Conservation (phyloP, 176 grass and related monocot species). For the Phoenix roebelenii region DNA sequence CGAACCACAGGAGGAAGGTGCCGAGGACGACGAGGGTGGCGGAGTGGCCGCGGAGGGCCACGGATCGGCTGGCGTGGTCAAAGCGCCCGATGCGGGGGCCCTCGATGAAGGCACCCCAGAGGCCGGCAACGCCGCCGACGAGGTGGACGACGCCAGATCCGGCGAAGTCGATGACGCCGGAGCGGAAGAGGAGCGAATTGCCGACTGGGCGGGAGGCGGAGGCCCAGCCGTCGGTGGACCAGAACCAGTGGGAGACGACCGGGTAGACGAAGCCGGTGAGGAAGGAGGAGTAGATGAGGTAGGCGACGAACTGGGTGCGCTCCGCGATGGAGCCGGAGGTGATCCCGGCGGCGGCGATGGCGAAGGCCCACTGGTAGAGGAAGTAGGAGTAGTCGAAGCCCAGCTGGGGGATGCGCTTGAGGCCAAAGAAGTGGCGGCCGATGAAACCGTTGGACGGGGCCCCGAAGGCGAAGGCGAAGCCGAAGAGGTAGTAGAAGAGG, state of each 20-base stretch:
- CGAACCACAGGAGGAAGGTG: slow-evolving; percentile 62
- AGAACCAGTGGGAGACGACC: slow-evolving; percentile 37
- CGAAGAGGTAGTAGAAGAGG: slow-evolving; percentile 93
- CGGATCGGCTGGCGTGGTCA: slow-evolving; percentile 46
- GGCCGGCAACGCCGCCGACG: slow-evolving; percentile 52
- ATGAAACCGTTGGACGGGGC: slow-evolving; percentile 72
- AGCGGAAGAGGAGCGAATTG: slow-evolving; percentile 32
- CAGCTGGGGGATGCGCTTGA: slow-evolving; percentile 14
- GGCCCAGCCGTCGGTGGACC: slow-evolving; percentile 34
- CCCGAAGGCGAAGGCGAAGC: slow-evolving; percentile 81
- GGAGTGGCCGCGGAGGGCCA: slow-evolving; percentile 50
- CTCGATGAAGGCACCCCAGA: slow-evolving; percentile 69
- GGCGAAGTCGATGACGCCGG: slow-evolving; percentile 71
- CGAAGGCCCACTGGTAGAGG: slow-evolving; percentile 36
- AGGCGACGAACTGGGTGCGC: slow-evolving; percentile 29
- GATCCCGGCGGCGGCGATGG: slow-evolving; percentile 30
- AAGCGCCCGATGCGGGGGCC: slow-evolving; percentile 62
- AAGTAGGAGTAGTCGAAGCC: slow-evolving; percentile 32
- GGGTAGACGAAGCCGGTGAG: slow-evolving; percentile 38
- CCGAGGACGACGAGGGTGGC: slow-evolving; percentile 67
- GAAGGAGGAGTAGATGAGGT: slow-evolving; percentile 31
- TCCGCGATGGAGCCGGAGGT: slow-evolving; percentile 37
- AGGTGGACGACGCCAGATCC: slow-evolving; percentile 67
- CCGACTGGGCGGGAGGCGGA: background rate
- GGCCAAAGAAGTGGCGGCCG: slow-evolving; percentile 34